These are phyloP conservation scores for Penstemon newberryi DNA, from an alignment of 257 asterid genomes.

Conservation along the genomic window DNA sequence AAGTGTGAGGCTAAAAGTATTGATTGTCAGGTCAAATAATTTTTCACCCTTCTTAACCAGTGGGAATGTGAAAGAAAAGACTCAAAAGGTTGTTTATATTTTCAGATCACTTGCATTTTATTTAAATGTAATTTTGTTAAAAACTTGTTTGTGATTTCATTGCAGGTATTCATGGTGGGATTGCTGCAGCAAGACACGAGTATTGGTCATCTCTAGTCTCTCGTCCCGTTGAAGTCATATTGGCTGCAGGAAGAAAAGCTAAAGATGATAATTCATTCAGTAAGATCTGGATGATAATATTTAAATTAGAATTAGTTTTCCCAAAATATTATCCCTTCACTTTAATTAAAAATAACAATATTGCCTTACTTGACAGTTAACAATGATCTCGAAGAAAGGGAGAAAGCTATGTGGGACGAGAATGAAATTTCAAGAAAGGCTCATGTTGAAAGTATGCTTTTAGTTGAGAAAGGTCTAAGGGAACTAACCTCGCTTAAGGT, in stretches of 20 bases:
- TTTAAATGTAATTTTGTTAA: too few relatives aligned
- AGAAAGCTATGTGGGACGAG: constrained; percentile 32
- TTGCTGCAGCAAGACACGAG: constrained; percentile 67
- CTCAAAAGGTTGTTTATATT: too few relatives aligned
- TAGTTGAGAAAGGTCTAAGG: constrained; percentile 86
- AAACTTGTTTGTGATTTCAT: background rate
- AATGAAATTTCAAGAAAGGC: constrained; percentile 50
- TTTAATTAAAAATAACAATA: background rate
- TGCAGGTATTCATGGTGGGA: constrained; percentile 80
- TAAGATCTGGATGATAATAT: constrained; percentile 29
- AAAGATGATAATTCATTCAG: constrained; percentile 51
- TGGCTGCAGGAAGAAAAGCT: constrained; percentile 76
- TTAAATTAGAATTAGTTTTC: constrained; percentile 5
- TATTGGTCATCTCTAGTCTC: constrained; percentile 84
- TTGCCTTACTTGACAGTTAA: constrained; percentile 42
- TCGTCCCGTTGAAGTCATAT: constrained; percentile 63
- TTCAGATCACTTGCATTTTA: too few relatives aligned
- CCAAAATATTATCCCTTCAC: background rate
- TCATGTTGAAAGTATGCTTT: constrained; percentile 82
- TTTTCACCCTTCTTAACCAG: too few relatives aligned
- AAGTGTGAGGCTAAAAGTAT: too few relatives aligned
- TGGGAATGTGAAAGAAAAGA: too few relatives aligned
- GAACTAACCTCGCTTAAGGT: constrained; percentile 86
- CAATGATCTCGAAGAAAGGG: constrained; percentile 69
- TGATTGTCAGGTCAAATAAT: too few relatives aligned